These are phyloP conservation scores for Fraxinus angustifolia DNA, from an alignment of 305 asterid genomes.

Conservation along the genomic window DNA sequence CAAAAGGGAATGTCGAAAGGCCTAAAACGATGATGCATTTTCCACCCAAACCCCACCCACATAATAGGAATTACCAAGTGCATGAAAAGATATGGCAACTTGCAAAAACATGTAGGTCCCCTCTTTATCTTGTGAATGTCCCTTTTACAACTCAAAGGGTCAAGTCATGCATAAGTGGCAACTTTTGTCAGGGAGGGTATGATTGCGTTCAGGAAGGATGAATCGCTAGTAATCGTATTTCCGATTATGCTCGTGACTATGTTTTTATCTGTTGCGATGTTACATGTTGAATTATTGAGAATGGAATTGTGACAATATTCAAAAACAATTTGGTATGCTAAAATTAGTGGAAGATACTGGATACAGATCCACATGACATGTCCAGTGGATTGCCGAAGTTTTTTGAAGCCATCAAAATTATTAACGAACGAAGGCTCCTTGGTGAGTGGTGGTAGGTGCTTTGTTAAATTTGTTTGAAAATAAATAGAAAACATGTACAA, in stretches of 20 bases:
- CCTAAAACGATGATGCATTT: background rate
- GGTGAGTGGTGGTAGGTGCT: background rate
- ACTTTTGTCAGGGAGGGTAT: background rate
- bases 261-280: background rate
- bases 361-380: background rate
- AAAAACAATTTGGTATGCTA: background rate
- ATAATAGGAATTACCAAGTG: background rate
- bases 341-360: background rate
- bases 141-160: background rate
- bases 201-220: background rate
- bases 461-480: background rate
- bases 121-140: background rate
- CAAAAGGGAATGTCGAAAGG: background rate
- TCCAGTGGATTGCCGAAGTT: background rate
- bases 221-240: background rate
- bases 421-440: background rate
- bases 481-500: background rate
- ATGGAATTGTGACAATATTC: background rate
- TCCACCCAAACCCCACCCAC: background rate
- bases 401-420: background rate
- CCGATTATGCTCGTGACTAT: background rate
- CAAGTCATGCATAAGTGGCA: background rate
- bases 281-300: background rate
- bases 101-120: background rate
- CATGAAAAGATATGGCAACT: background rate